These are phyloP conservation scores for Simmondsia chinensis DNA, from an alignment of 148 eudicot species.

Conservation along the genomic window DNA sequence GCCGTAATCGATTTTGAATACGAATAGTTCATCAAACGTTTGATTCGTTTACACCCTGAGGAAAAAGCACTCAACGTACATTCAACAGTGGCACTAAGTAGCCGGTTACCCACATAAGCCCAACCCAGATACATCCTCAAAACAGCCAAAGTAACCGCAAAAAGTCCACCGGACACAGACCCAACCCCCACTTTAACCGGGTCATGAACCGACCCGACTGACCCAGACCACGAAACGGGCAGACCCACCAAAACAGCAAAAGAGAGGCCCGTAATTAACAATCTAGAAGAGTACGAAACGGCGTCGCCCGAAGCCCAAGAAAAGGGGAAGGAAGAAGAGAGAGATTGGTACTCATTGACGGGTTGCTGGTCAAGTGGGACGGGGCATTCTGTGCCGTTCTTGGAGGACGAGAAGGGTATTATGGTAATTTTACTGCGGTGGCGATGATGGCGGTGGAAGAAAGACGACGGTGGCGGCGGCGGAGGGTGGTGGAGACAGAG, in stretches of 20 bases:
- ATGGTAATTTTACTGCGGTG: conserved; percentile 6
- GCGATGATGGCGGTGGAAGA: conserved; percentile 8
- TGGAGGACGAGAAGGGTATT: conserved; percentile 33
- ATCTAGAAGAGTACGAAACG: conserved; percentile 41
- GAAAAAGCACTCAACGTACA: conserved; percentile 24
- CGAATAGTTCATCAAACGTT: no score
- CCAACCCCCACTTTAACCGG: conserved; percentile 48
- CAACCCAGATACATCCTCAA: conserved; percentile 95
- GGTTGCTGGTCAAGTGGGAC: conserved; percentile 88
- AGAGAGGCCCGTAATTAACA: conserved; percentile 42
- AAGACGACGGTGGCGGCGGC: conserved; percentile 5
- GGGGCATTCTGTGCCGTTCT: conserved; percentile 55
- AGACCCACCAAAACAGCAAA: conserved; percentile 70
- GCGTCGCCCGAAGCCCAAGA: conserved; percentile 67
- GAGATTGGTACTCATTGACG: conserved; percentile 64
- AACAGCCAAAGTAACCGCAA: conserved; percentile 63
- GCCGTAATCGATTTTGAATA: no score
- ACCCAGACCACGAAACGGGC: conserved; percentile 76
- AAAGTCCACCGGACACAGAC: conserved; percentile 47
- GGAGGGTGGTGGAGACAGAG: conserved; percentile 11
- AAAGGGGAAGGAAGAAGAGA: conserved; percentile 66
- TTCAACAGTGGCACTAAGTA: conserved; percentile 97
- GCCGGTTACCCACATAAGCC: conserved; percentile 96
- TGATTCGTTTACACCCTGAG: no score
- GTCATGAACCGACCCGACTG: conserved; percentile 41